Base-by-base conservation (phyloP, 441 rosid genomes). In the Adansonia madagascariensis region DNA sequence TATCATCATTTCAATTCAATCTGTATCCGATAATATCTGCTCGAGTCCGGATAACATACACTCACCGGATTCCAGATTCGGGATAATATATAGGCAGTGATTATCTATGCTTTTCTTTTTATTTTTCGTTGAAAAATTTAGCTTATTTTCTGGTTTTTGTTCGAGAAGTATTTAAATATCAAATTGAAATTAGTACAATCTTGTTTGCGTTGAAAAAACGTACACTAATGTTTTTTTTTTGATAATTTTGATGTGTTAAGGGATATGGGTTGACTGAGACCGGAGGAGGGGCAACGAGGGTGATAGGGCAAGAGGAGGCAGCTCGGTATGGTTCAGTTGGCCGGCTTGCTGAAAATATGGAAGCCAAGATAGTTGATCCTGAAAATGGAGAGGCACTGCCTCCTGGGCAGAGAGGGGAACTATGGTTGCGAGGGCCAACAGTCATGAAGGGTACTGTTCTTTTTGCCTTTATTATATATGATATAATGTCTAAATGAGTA, bases 191-290 rank as follows among this genome's bases (percentile, higher is more conserved):
- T 4, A 49, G 53, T 12, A 49, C 53, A 49, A 49, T 49, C 15
- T 11, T 49, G 4, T 49, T 49, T 49, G 53, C 4, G 53, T 49
- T 31, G 39, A 2, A 31, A 31, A 31, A 31, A 31, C 39, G 3
- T 31, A 31, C 39, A 31, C 39, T 31, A 31, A 31, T 31, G 8
- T 52, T 52, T 53, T 50, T 12, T 15, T 15, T n/a, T 12, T 73
- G 57, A 31, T 24, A 12, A 56, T 73, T 46, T 24, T 44, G 44
- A 67, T 75, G 69, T 74, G 22, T 27, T 27, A 89, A 91, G 98
- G 97, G 98, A 39, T 95, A 93, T 84, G 98, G 95, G 62, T 50
- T 93, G 91, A 95, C 99, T 4, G 99, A 95, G 85, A 86, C 87
- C 6, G 57, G 84, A 17, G 94, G 91, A 14, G 92, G 80, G 47